Base-by-base conservation (phyloP, 2,329 filamentous ascomycete species). In the Graphilbum ipis-grandicollis region DNA sequence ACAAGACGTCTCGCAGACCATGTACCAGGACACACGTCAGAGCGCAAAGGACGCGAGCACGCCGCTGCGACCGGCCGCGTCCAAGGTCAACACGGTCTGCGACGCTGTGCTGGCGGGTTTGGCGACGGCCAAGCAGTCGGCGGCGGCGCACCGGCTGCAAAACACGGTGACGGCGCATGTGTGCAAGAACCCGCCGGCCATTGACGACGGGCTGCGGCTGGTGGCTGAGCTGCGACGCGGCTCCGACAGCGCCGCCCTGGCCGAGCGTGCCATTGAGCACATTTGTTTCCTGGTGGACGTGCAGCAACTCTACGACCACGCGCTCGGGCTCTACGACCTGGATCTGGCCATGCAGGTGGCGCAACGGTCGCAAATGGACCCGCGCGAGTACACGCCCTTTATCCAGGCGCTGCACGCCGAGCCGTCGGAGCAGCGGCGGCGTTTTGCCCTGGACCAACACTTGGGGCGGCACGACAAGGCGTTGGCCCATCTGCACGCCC, bases 231-330 rank as follows among this genome's bases (percentile, higher is more conserved):
- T 98, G 26, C 69, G 75, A 63, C 66, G 69, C 4, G 68, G 78
- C 45, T 68, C 78, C 45, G 71, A 79, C 35, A n/a, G n/a, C n/a
- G 63, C 73, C 31, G 68, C 75, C 36, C 66, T 86, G 45, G 83
- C 84, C 0, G 88, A 96, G 46, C 79, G 78, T 53, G 88, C 88
- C 0, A 79, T 94, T 18, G 85, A 94, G 52, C 90, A 98, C 50
- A 94, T 98, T 41, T 96, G 85, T 63, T 98, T 98, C 64, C 68
- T 98, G 31, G 83, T 86, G 1, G 90, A 98, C 55, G 79, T 92
- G 33, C 92, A 94, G 53, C 75, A 76, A 29, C 70, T 98, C 0
- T 98, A 93, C 49, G 83, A 94, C 43, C 77, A 86, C 41, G 82
- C 90, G 0, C 65, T 98, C 2, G 86, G 86, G 1, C 64, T 96